phyloP scores from a whole-genome alignment of 306 rosid species.

The Oemleria cerasiformis region DNA sequence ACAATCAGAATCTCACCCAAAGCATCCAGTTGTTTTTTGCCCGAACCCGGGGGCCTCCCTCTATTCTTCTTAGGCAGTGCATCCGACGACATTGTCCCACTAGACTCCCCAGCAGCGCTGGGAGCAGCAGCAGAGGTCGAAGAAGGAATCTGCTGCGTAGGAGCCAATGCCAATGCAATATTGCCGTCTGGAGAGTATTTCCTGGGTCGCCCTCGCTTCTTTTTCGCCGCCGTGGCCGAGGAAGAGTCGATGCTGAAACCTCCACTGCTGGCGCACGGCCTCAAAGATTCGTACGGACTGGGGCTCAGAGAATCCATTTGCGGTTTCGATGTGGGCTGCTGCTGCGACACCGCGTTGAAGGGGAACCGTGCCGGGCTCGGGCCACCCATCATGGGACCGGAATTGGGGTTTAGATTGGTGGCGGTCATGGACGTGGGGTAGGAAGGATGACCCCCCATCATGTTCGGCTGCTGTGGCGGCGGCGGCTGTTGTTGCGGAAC shows the following conservation, averaged over 20 bases:
- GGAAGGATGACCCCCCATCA: constrained; percentile 51
- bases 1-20: constrained; percentile 37
- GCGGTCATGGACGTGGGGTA: constrained; percentile 35
- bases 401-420: constrained; percentile 43
- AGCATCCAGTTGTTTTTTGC: constrained; percentile 60
- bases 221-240: constrained; percentile 38
- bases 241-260: constrained; percentile 42
- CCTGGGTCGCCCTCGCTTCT: constrained; percentile 90
- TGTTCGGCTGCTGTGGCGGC: constrained; percentile 33
- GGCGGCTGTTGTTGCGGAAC: constrained; percentile 26
- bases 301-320: constrained; percentile 39
- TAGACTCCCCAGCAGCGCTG: constrained; percentile 40
- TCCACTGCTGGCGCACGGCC: constrained; percentile 33
- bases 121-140: constrained; percentile 24
- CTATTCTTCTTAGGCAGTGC: constrained; percentile 56
- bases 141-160: constrained; percentile 45
- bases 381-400: constrained; percentile 45
- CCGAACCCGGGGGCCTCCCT: constrained; percentile 83
- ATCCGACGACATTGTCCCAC: constrained; percentile 55
- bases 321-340: constrained; percentile 30
- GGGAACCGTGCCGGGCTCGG: constrained; percentile 45
- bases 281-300: constrained; percentile 46
- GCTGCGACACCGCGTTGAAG: constrained; percentile 40
- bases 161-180: constrained; percentile 62
- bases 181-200: constrained; percentile 69